Base-by-base conservation (phyloP, 257 asterid species). In the Rehmannia glutinosa region DNA sequence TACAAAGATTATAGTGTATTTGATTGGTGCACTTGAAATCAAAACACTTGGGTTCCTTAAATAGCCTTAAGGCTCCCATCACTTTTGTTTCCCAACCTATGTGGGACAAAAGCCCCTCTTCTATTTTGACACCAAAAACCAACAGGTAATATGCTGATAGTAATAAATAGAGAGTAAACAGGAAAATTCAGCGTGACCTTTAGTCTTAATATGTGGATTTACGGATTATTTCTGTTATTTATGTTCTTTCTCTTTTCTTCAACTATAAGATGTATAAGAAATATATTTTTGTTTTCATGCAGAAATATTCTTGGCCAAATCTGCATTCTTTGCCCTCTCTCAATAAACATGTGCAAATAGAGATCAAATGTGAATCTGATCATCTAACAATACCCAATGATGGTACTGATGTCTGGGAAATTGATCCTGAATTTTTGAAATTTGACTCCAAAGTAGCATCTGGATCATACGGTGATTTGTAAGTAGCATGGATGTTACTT, bases 321-420 rank as follows among this genome's bases (percentile, higher is more conserved):
- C 42, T 62, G 6, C 72, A 66, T 49, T 70, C 70, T 72, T 46
- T 79, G 70, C 78, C 83, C 54, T 49, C 84, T 49, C 66, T 72
- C 35, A 24, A n/a, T n/a, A 84, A 84, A 60, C 63, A 46, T 12
- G 79, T 77, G 69, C 75, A 64, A 12, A 8, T 73, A 3, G 73
- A 62, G 57, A 58, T 73, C 56, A 81, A 77, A 73, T 1, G 68
- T 23, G 87, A 81, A 76, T 43, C 72, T 24, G 73, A 75, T 67
- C 85, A 77, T 79, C 66, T 84, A 77, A 57, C 55, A 32, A 84
- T 84, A 58, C 90, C 87, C 59, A 77, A 41, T 65, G 90, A 84
- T 73, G 90, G 87, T 38, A 81, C 85, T 71, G 90, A 84, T 75
- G 90, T 82, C 64, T 84, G 90, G 90, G 90, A 84, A 77, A 84